Evolutionary conservation across 208 protist genomes (phyloP).

Genomic region (Crithidia bombi): DNA sequence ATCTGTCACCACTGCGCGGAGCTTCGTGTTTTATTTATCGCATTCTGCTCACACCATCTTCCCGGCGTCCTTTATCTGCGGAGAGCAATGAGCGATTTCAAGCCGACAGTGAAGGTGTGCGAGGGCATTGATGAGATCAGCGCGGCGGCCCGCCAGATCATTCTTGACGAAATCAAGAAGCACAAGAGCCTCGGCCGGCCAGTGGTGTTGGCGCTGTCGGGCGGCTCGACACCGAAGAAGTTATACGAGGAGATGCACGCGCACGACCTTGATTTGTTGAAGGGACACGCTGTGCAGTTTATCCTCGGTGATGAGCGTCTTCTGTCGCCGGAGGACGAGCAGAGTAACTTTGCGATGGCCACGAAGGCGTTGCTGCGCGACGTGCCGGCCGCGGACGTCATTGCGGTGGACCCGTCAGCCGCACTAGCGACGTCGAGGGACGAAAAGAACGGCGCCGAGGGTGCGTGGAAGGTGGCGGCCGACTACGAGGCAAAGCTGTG

Average conservation of each 20-base stretch:
- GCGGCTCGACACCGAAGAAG: slow-evolving; percentile 71
- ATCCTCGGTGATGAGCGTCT: slow-evolving; percentile 82
- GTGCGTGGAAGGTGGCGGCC: slow-evolving; percentile 46
- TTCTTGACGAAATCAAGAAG: slow-evolving; percentile 32
- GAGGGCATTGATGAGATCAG: slow-evolving; percentile 42
- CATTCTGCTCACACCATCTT: background rate
- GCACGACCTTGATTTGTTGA: slow-evolving; percentile 47
- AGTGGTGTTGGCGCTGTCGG: slow-evolving; percentile 69
- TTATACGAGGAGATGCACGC: slow-evolving; percentile 57
- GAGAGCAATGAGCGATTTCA: slow-evolving; percentile 34
- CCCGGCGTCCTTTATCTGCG: background rate
- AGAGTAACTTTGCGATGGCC: slow-evolving; percentile 78
- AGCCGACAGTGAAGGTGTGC: slow-evolving; percentile 47
- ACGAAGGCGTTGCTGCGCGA: slow-evolving; percentile 54
- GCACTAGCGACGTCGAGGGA: slow-evolving; percentile 39
- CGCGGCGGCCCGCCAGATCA: slow-evolving; percentile 42
- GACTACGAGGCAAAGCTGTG: slow-evolving; percentile 44
- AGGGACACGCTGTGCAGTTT: slow-evolving; percentile 47
- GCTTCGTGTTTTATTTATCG: too few species aligned
- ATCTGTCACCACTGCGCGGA: too few species aligned
- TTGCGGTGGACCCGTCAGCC: slow-evolving; percentile 43
- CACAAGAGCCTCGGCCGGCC: slow-evolving; percentile 13
- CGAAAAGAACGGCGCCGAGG: slow-evolving; percentile 32
- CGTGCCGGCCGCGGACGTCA: slow-evolving; percentile 47
- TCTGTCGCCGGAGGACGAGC: slow-evolving; percentile 43